A percentile compares a stretch with the other conserved stretches of the same genome.
phyloP scores from a whole-genome alignment of 2,329 filamentous ascomycete genomes.

The Colletotrichum euphorbiae region DNA sequence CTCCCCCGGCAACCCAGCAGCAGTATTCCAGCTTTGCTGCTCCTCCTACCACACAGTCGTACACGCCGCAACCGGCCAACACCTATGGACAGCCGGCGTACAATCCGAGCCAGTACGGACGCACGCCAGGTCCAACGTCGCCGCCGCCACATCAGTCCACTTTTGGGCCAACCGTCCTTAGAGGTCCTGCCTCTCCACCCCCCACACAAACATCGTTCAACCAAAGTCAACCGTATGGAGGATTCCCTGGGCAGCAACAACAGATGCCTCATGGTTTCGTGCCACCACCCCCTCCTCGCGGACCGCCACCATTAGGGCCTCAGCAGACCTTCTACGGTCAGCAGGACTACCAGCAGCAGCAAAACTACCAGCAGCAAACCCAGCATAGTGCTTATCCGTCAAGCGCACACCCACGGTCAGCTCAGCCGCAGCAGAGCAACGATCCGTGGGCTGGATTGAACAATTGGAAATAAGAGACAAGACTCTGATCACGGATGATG shows the following conservation, averaged over 20 bases:
- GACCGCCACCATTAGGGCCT: constrained; percentile 70
- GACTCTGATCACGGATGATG: not conserved
- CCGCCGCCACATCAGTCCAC: constrained; percentile 72
- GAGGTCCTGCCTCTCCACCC: constrained; percentile 64
- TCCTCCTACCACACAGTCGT: constrained; percentile 52
- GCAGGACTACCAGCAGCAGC: constrained; percentile 47
- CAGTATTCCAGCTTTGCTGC: constrained; percentile 57
- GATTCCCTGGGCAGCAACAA: constrained; percentile 48
- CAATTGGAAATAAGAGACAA: constrained; percentile 59
- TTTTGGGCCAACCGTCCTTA: constrained; percentile 55
- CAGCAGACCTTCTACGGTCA: constrained; percentile 69
- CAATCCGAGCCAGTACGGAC: constrained; percentile 70
- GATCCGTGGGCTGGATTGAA: constrained; percentile 66
- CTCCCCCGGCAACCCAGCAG: constrained; percentile 63
- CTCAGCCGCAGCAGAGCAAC: constrained; percentile 54
- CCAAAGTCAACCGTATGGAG: constrained; percentile 48
- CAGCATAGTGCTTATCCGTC: constrained; percentile 46
- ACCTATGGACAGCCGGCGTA: constrained; percentile 65
- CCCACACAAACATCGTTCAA: constrained; percentile 66
- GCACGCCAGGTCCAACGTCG: constrained; percentile 68
- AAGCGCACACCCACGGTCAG: constrained; percentile 46
- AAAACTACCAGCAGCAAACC: constrained; percentile 47
- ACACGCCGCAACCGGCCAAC: constrained; percentile 52
- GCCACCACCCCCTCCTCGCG: constrained; percentile 72
- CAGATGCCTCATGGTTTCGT: constrained; percentile 68